phyloP scores from a whole-genome alignment of 768 basidiomycete species.

The Tylopilus balloui region DNA sequence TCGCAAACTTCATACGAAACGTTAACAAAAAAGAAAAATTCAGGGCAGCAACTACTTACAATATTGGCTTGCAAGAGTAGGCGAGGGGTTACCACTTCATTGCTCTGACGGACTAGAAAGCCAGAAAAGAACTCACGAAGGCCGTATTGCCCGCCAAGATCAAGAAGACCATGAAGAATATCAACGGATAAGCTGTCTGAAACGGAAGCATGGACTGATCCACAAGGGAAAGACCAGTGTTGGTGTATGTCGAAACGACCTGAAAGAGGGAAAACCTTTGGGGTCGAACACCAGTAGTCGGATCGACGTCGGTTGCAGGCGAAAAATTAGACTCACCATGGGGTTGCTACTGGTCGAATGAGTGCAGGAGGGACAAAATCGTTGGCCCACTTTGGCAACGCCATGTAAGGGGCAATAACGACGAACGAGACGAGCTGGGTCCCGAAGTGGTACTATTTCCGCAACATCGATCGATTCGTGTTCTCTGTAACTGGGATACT shows the following conservation, averaged over 20 bases:
- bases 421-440: slow-evolving; percentile 65
- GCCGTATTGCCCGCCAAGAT: slow-evolving; percentile 92
- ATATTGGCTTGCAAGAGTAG: slow-evolving; percentile 58
- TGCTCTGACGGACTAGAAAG: not conserved
- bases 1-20: slow-evolving; percentile 52
- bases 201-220: slow-evolving; percentile 93
- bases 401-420: slow-evolving; percentile 79
- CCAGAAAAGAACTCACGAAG: slow-evolving; percentile 60
- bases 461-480: not conserved
- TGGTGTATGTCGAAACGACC: slow-evolving; percentile 81
- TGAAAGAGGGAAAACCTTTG: slow-evolving; percentile 83
- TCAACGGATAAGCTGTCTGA: slow-evolving; percentile 79
- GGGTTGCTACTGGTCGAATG: slow-evolving; percentile 48
- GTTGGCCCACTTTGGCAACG: slow-evolving; percentile 50
- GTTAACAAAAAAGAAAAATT: not conserved
- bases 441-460: slow-evolving; percentile 68
- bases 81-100: not conserved
- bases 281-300: not conserved
- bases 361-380: slow-evolving; percentile 60
- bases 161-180: slow-evolving; percentile 62
- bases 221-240: slow-evolving; percentile 81
- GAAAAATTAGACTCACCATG: slow-evolving; percentile 49
- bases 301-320: not conserved
- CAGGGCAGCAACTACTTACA: slow-evolving; percentile 50
- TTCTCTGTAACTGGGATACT: slow-evolving; percentile 26